A percentile compares a stretch with the other conserved stretches of the same genome.
phyloP scores from a whole-genome alignment of 495 filamentous ascomycete genomes.

The Parmelia sp. region DNA sequence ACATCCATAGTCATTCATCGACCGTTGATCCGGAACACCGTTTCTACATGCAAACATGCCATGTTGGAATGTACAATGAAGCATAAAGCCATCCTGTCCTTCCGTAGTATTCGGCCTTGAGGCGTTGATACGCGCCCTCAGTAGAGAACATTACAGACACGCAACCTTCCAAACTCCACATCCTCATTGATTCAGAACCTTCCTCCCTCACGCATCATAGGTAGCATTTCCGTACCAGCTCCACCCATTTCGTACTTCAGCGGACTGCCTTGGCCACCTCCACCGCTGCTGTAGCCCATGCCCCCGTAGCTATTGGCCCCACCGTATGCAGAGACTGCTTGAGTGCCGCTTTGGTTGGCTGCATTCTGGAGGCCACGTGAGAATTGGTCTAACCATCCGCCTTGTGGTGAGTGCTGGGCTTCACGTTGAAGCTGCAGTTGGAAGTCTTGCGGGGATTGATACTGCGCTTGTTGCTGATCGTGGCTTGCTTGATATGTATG shows the following conservation, averaged over 20 bases:
- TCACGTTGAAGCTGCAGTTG: slow-evolving; percentile 26
- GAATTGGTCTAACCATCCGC: slow-evolving; percentile 20
- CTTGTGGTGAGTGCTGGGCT: slow-evolving; percentile 20
- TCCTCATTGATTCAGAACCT: not conserved
- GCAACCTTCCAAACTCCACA: not conserved
- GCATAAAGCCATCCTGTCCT: not conserved
- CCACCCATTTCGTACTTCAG: slow-evolving; percentile 24
- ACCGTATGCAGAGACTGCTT: not conserved
- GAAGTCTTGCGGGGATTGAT: slow-evolving; percentile 27
- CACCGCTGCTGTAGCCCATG: slow-evolving; percentile 12
- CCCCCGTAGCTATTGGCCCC: slow-evolving; percentile 11
- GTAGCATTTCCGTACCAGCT: slow-evolving; percentile 24
- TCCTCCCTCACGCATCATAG: slow-evolving; percentile 26
- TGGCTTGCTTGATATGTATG: slow-evolving; percentile 6
- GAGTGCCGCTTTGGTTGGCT: slow-evolving; percentile 3
- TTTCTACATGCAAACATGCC: not conserved
- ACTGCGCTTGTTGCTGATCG: slow-evolving; percentile 15
- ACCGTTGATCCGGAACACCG: not conserved
- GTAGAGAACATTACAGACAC: not conserved
- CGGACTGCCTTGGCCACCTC: slow-evolving; percentile 22
- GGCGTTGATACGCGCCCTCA: not conserved
- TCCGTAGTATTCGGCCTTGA: not conserved
- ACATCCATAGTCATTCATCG: not conserved
- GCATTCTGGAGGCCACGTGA: slow-evolving; percentile 22
- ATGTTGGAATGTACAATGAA: not conserved